A percentile compares a stretch with the other conserved stretches of the same genome.
Evolutionary conservation across 176 grass and related monocot genomes (phyloP).

Genomic region (Juncus inflexus): DNA sequence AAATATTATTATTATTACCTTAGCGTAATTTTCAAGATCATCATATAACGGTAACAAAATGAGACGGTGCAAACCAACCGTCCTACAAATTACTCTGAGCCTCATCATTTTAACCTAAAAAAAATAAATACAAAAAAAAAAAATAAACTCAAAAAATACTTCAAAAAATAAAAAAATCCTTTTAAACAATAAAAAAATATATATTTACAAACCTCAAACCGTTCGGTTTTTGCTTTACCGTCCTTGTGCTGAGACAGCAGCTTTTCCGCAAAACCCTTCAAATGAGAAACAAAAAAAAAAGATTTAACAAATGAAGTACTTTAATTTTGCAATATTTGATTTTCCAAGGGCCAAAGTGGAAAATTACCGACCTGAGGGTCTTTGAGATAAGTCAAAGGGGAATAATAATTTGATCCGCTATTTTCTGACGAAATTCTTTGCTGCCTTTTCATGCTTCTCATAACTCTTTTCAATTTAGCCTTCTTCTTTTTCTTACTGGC

Average conservation of each 20-base stretch:
- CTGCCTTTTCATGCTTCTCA: slow-evolving; percentile 95
- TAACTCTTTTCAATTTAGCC: slow-evolving; percentile 76
- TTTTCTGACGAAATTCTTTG: slow-evolving; percentile 60
- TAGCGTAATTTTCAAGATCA: slow-evolving; percentile 85
- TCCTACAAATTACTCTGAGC: slow-evolving; percentile 84
- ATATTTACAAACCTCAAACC: slow-evolving; percentile 61
- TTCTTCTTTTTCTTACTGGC: slow-evolving; percentile 99
- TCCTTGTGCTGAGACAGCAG: slow-evolving; percentile 71
- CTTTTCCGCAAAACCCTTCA: slow-evolving; percentile 85
- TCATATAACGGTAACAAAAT: slow-evolving; percentile 86
- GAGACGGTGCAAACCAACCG: slow-evolving; percentile 76
- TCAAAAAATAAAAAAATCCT: not conserved
- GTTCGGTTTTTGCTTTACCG: slow-evolving; percentile 69
- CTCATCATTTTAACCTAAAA: slow-evolving; percentile 93
- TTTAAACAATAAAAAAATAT: not conserved
- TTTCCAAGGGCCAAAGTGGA: slow-evolving; percentile 8
- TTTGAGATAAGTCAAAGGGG: slow-evolving; percentile 76
- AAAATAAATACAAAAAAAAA: slow-evolving; percentile 15
- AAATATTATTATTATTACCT: slow-evolving; percentile 44
- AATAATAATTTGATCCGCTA: slow-evolving; percentile 68
- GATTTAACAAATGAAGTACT: slow-evolving; percentile 4
- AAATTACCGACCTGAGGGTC: slow-evolving; percentile 65
- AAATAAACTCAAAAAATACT: slow-evolving; percentile 4
- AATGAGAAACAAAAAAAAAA: slow-evolving; percentile 7
- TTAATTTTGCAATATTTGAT: not conserved